Evolutionary conservation across 2,329 filamentous ascomycete genomes (phyloP).

Genomic region (Trichoderma guizhouense): DNA sequence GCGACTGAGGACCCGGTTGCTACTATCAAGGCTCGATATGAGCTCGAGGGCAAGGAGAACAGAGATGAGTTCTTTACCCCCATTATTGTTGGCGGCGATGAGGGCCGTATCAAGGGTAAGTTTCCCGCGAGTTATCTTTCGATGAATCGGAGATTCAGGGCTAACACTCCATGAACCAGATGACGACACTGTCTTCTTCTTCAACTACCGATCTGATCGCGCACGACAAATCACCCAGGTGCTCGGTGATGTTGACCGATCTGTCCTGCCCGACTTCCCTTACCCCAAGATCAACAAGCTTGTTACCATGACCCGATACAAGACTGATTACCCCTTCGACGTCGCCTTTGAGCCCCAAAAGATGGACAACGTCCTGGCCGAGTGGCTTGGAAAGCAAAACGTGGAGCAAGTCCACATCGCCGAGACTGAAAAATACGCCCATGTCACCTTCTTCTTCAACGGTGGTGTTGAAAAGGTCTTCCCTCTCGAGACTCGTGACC

Average conservation of each 20-base stretch:
- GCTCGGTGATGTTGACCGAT: slow-evolving; percentile 87
- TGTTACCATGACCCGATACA: slow-evolving; percentile 98
- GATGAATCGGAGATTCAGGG: neutral
- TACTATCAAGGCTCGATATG: slow-evolving; percentile 84
- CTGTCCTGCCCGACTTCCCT: slow-evolving; percentile 82
- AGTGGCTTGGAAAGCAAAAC: slow-evolving; percentile 88
- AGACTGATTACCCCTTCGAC: slow-evolving; percentile 87
- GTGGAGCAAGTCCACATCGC: slow-evolving; percentile 94
- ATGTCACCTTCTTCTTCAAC: slow-evolving; percentile 99
- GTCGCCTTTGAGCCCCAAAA: slow-evolving; percentile 90
- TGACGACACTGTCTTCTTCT: slow-evolving; percentile 95
- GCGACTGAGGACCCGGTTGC: slow-evolving; percentile 78
- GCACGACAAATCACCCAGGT: slow-evolving; percentile 95
- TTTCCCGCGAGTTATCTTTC: neutral
- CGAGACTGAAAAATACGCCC: slow-evolving; percentile 98
- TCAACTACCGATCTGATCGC: slow-evolving; percentile 99
- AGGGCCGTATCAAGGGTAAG: slow-evolving; percentile 78
- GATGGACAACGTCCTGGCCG: slow-evolving; percentile 97
- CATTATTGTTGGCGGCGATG: slow-evolving; percentile 87
- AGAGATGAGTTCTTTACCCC: slow-evolving; percentile 98
- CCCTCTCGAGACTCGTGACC: slow-evolving; percentile 84
- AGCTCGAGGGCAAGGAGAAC: slow-evolving; percentile 63
- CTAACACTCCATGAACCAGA: slow-evolving; percentile 48
- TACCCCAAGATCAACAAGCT: slow-evolving; percentile 83
- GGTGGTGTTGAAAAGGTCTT: slow-evolving; percentile 97